Percentiles rank a stretch among this genome's conserved stretches.
phyloP scores from a whole-genome alignment of 345 rosid species.

The Microcos paniculata region DNA sequence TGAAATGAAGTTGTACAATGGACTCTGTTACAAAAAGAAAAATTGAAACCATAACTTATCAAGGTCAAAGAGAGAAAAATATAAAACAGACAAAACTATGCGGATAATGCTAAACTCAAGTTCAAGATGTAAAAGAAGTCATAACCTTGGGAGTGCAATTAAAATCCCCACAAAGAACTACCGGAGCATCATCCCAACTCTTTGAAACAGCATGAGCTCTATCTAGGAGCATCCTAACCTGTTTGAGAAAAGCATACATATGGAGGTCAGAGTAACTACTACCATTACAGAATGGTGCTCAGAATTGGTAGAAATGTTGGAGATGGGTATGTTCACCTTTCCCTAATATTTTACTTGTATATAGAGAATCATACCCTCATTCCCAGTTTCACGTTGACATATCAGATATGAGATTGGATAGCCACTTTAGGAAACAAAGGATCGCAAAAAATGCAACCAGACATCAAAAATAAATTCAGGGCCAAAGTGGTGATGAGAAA shows the following conservation, averaged over 20 bases:
- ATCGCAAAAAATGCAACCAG: background rate
- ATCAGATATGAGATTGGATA: background rate
- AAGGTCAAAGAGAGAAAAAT: conserved; percentile 13
- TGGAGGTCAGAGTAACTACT: background rate
- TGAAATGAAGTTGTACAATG: conserved; percentile 79
- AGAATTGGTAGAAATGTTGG: background rate
- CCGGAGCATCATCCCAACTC: conserved; percentile 82
- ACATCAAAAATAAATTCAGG: background rate
- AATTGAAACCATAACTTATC: conserved; percentile 6
- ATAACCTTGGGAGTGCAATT: conserved; percentile 93
- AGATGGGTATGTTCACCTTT: background rate
- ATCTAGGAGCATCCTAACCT: conserved; percentile 81
- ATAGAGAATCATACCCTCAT: background rate
- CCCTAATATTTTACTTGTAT: background rate
- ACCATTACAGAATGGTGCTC: background rate
- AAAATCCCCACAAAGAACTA: conserved; percentile 94
- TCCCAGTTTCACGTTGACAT: background rate
- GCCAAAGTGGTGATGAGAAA: background rate
- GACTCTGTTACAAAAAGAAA: conserved; percentile 65
- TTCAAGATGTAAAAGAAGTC: conserved; percentile 18
- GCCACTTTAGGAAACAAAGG: background rate
- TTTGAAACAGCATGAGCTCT: conserved; percentile 74
- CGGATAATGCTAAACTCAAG: conserved; percentile 11
- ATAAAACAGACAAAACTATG: conserved; percentile 9
- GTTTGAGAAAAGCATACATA: conserved; percentile 22